These are phyloP conservation scores for Blastomyces silverae DNA, from an alignment of 2,329 filamentous ascomycete genomes.

Conservation along the genomic window DNA sequence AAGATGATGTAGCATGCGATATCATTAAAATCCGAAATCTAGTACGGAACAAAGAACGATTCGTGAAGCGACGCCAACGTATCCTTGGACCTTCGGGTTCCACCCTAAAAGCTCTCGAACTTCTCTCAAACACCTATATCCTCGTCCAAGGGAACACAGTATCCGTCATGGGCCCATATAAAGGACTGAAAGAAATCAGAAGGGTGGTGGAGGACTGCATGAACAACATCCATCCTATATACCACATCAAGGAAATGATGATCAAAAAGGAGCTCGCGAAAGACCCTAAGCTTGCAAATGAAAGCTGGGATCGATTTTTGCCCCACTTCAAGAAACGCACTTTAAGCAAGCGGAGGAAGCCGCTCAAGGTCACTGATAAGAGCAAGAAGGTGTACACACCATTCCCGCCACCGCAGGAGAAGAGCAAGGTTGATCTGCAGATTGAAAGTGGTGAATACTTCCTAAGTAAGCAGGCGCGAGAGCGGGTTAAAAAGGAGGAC, in stretches of 20 bases:
- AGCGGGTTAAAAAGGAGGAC: slow-evolving; percentile 70
- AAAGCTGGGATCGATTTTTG: slow-evolving; percentile 93
- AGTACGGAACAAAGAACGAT: slow-evolving; percentile 88
- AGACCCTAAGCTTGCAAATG: slow-evolving; percentile 74
- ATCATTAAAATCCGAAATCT: slow-evolving; percentile 92
- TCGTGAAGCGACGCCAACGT: slow-evolving; percentile 87
- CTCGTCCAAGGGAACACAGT: slow-evolving; percentile 97
- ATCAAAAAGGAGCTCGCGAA: slow-evolving; percentile 88
- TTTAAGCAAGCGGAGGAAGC: slow-evolving; percentile 73
- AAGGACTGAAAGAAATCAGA: slow-evolving; percentile 85
- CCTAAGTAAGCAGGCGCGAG: slow-evolving; percentile 84
- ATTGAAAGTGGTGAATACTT: slow-evolving; percentile 99
- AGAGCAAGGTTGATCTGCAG: slow-evolving; percentile 97
- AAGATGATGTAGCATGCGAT: slow-evolving; percentile 86
- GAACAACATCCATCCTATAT: slow-evolving; percentile 82
- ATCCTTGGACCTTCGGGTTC: slow-evolving; percentile 87
- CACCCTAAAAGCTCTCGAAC: slow-evolving; percentile 87
- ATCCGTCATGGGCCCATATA: slow-evolving; percentile 82
- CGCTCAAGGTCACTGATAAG: slow-evolving; percentile 86
- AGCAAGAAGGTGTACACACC: slow-evolving; percentile 90
- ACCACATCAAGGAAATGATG: slow-evolving; percentile 95
- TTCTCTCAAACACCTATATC: slow-evolving; percentile 86
- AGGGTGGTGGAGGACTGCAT: slow-evolving; percentile 91
- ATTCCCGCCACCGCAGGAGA: slow-evolving; percentile 92
- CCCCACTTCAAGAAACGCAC: slow-evolving; percentile 96